phyloP scores from a whole-genome alignment of 208 protist genomes.

The Leishmania mexicana region DNA sequence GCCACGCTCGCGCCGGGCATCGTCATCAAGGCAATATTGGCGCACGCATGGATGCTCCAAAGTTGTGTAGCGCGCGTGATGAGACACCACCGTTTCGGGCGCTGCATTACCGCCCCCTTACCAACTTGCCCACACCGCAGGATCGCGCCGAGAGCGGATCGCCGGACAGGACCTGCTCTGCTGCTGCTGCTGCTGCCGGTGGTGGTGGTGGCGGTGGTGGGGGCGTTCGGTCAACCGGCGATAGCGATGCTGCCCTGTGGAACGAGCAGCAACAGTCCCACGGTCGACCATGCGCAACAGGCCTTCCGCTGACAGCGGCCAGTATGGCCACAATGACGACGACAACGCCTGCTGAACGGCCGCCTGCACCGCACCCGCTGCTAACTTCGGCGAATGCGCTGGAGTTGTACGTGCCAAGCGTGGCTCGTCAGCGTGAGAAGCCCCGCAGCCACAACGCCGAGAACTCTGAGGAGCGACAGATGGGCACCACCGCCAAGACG shows the following conservation, averaged over 20 bases:
- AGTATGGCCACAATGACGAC: background rate
- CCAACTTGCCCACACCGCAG: background rate
- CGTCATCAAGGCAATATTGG: background rate
- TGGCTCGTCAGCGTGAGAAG: conserved; percentile 11
- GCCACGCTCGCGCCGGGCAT: background rate
- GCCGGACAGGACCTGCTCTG: background rate
- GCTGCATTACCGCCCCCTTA: background rate
- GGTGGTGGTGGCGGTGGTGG: background rate
- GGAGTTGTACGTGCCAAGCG: conserved; percentile 17
- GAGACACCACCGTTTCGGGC: background rate
- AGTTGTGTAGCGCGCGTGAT: background rate
- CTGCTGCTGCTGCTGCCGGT: background rate
- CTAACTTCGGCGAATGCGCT: background rate
- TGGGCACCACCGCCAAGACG: background rate
- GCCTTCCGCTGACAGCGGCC: background rate
- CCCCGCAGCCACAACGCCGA: background rate
- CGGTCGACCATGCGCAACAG: background rate
- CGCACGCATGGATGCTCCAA: background rate
- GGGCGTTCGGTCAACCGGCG: background rate
- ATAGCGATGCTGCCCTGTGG: background rate
- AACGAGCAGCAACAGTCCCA: background rate
- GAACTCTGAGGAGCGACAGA: background rate
- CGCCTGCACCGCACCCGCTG: background rate
- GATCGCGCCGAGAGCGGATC: background rate
- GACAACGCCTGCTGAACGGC: background rate